Base-by-base conservation (phyloP, 2,329 filamentous ascomycete species). In the Penicillium carneum region DNA sequence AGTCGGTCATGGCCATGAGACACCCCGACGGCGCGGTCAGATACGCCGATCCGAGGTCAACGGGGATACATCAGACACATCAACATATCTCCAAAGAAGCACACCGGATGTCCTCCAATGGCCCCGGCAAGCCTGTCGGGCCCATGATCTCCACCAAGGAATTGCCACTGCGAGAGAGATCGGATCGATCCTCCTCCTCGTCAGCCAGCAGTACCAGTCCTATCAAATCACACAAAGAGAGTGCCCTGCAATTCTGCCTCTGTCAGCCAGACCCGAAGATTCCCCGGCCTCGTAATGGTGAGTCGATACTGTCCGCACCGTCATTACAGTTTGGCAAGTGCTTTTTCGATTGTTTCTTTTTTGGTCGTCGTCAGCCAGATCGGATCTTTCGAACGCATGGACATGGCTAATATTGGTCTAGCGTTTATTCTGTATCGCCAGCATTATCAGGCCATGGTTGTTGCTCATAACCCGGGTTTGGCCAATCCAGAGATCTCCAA, bases 381-480 rank as follows among this genome's bases (percentile, higher is more conserved):
- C 33, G 20, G 34, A 51, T 55, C 41, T 45, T 31, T 42, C 36
- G 20, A 56, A 36, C 50, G 31, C 41, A 51, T 49, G 47, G 34
- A 43, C 31, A 14, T 49, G 9, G 33, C 45, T 59, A 59, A 57
- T 26, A 42, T 26, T 14, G 23, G 36, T 29, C 10, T 46, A 99
- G 95, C 94, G 52, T 99, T 99, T 81, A 99, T 99, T 68, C 84
- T 99, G 70, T 99, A 97, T 81, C 92, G 95, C 41, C 93, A 98
- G 76, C 90, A 96, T 76, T 90, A 95, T 72, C 94, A 98, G 78
- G 88, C 90, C 18, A 84, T 87, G 50, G 92, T 98, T 52, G 90
- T 93, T 39, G 84, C 88, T 56, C 86, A 91, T 69, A 87, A 97
- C 72, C 94, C 93, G n/a, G 91, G 92, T 46, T 86, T 97, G 66